Evolutionary conservation across 768 basidiomycete species (phyloP).

Genomic region (Hirschioporus abietinus): DNA sequence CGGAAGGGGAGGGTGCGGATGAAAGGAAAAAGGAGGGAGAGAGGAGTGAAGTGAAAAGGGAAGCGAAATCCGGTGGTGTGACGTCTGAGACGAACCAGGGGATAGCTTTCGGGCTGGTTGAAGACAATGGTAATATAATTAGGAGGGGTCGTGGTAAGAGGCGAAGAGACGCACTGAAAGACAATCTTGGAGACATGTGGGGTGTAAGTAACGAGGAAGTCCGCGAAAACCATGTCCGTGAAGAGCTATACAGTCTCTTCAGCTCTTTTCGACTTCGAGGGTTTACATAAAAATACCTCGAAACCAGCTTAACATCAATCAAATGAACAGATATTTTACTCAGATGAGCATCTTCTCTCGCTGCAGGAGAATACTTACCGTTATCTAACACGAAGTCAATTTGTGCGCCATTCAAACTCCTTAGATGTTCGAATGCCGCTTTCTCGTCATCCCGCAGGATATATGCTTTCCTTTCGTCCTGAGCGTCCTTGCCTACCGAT

Average conservation of each 20-base stretch:
- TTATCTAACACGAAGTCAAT: slow-evolving; percentile 93
- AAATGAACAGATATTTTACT: not conserved
- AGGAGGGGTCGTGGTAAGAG: slow-evolving; percentile 1
- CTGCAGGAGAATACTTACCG: slow-evolving; percentile 35
- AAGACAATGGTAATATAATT: slow-evolving; percentile 5
- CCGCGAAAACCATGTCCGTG: slow-evolving; percentile 90
- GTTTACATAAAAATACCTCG: slow-evolving; percentile 46
- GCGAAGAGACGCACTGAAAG: slow-evolving; percentile 67
- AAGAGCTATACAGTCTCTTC: slow-evolving; percentile 51
- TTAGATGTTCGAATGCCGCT: slow-evolving; percentile 67
- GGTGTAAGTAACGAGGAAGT: slow-evolving; percentile 87
- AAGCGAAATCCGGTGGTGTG: slow-evolving; percentile 75
- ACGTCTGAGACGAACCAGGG: slow-evolving; percentile 99
- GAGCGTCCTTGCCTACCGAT: slow-evolving; percentile 74
- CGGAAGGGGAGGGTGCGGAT: slow-evolving; percentile 16
- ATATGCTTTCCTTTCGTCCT: slow-evolving; percentile 66
- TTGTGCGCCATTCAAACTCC: slow-evolving; percentile 37
- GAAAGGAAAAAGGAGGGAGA: slow-evolving; percentile 53
- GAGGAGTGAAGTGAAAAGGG: slow-evolving; percentile 52
- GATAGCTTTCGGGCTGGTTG: slow-evolving; percentile 77
- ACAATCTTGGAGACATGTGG: slow-evolving; percentile 76
- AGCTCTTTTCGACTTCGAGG: slow-evolving; percentile 4
- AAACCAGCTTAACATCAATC: slow-evolving; percentile 63
- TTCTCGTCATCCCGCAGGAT: slow-evolving; percentile 84
- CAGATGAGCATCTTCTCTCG: not conserved